Evolutionary conservation across 83 land plant species (phyloP).

Genomic region (Picea mariana): DNA sequence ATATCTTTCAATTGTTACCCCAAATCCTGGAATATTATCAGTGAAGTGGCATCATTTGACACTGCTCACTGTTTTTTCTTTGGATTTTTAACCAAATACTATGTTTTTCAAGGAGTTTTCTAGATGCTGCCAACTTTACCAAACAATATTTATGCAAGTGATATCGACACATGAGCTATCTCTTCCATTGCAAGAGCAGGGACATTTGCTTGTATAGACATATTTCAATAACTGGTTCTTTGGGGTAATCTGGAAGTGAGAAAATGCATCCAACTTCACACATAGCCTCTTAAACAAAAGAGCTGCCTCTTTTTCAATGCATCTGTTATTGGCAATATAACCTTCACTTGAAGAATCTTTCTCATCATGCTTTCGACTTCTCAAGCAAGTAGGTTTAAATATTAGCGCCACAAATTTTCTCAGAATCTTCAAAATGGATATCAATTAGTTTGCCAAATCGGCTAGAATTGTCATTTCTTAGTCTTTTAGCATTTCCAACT

Average conservation of each 20-base stretch:
- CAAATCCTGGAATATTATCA: too few relatives aligned
- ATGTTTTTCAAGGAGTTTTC: too few relatives aligned
- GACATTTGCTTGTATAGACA: slow-evolving; percentile 87
- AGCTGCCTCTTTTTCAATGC: slow-evolving; percentile 46
- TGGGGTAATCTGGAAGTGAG: slow-evolving; percentile 97
- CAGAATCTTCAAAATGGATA: slow-evolving; percentile 85
- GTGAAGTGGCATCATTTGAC: too few relatives aligned
- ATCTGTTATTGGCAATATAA: too few relatives aligned
- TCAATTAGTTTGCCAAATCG: slow-evolving; percentile 97
- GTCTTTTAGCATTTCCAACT: slow-evolving; percentile 97
- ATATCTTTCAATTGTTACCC: too few relatives aligned
- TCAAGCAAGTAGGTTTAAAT: slow-evolving; percentile 96
- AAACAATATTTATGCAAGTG: slow-evolving; percentile 11
- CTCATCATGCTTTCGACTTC: slow-evolving; percentile 54
- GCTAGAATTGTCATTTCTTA: slow-evolving; percentile 94
- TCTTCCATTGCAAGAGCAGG: slow-evolving; percentile 99
- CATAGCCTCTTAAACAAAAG: slow-evolving; percentile 76
- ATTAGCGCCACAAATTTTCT: slow-evolving; percentile 90
- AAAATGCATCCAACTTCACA: slow-evolving; percentile 83
- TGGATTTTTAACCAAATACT: too few relatives aligned
- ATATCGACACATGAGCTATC: slow-evolving; percentile 22
- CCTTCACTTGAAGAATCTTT: too few relatives aligned
- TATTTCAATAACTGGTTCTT: slow-evolving; percentile 87
- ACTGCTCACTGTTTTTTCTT: too few relatives aligned
- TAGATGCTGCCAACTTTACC: too few relatives aligned